Conservation (phyloP, 371 early-diverging fungal genomes). For the Syncephalastrum racemosum region DNA sequence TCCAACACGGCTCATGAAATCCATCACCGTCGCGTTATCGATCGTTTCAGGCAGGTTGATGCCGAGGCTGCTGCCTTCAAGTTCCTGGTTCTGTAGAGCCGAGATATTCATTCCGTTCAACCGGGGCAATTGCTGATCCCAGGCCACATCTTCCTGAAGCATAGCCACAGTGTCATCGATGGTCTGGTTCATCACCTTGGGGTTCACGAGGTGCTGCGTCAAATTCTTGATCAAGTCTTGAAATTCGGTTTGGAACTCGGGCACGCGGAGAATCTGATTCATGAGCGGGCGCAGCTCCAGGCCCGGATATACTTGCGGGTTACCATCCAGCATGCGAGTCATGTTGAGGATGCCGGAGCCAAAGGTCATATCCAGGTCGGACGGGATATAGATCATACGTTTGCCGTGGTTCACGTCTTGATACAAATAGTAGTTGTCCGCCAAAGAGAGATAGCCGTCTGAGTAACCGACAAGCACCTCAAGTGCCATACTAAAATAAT, state of each 20-base stretch:
- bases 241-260: conserved; percentile 28
- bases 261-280: conserved; percentile 12
- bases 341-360: conserved; percentile 27
- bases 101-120: conserved; percentile 5
- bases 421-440: conserved; percentile 33
- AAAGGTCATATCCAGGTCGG: conserved; percentile 34
- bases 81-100: background rate
- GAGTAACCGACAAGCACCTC: conserved; percentile 28
- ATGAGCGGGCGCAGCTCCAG: conserved; percentile 10
- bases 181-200: conserved; percentile 16
- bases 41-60: conserved; percentile 2
- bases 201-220: conserved; percentile 18
- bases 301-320: conserved; percentile 29
- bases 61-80: background rate
- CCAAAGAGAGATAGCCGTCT: conserved; percentile 23
- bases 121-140: conserved; percentile 15
- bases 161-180: conserved; percentile 20
- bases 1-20: background rate
- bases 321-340: conserved; percentile 14
- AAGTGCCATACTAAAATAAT: conserved; percentile 22
- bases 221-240: conserved; percentile 22
- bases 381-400: conserved; percentile 26
- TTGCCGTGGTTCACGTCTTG: conserved; percentile 4
- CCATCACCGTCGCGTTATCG: conserved; percentile 5
- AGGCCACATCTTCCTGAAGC: conserved; percentile 19